Evolutionary conservation across 2,329 filamentous ascomycete species (phyloP).

Genomic region (Pestalotiopsis sp.): DNA sequence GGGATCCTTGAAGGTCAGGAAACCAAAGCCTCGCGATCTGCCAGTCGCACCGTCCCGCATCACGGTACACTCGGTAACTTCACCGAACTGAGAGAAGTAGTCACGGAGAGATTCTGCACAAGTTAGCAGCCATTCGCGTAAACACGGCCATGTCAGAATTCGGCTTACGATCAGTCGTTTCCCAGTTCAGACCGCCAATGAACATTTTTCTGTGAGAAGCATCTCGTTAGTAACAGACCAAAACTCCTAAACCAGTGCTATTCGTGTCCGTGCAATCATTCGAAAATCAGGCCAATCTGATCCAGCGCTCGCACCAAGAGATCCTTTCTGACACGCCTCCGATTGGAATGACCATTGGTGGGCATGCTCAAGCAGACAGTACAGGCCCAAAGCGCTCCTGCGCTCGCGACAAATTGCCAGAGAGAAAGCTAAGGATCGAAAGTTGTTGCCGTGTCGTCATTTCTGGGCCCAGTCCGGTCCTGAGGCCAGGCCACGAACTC

Average conservation of each 20-base stretch:
- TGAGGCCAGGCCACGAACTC: neutral
- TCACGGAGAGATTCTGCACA: slow-evolving; percentile 86
- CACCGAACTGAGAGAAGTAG: slow-evolving; percentile 97
- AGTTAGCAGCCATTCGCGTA: neutral
- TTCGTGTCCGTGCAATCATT: slow-evolving; percentile 8
- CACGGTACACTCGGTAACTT: slow-evolving; percentile 97
- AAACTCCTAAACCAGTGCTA: slow-evolving; percentile 15
- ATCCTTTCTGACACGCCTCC: neutral
- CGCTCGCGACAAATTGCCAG: neutral
- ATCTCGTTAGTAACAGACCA: slow-evolving; percentile 23
- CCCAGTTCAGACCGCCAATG: slow-evolving; percentile 98
- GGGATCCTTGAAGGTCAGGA: slow-evolving; percentile 95
- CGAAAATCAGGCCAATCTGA: neutral
- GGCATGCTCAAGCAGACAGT: neutral
- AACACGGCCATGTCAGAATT: slow-evolving; percentile 15
- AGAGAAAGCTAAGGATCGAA: neutral
- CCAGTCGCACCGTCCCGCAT: slow-evolving; percentile 96
- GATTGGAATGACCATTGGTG: neutral
- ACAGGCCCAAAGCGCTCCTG: neutral
- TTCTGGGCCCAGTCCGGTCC: neutral
- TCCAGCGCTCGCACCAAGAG: neutral
- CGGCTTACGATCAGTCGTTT: slow-evolving; percentile 91
- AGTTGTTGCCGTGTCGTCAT: neutral
- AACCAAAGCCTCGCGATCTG: slow-evolving; percentile 93
- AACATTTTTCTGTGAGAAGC: slow-evolving; percentile 87